Evolutionary conservation across 164 flowering plant species (phyloP).

Genomic region (Stephania japonica): DNA sequence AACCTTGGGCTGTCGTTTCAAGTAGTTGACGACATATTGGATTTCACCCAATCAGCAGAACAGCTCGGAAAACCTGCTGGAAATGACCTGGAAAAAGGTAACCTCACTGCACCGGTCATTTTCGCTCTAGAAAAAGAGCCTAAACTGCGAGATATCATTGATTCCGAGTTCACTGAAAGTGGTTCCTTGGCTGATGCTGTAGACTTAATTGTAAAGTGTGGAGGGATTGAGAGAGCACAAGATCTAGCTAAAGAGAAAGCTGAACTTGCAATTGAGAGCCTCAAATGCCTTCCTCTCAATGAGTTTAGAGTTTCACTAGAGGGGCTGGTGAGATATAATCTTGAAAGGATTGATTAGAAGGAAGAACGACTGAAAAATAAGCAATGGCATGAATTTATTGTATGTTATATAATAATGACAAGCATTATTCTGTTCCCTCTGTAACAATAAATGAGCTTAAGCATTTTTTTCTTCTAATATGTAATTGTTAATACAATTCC

Average conservation of each 20-base stretch:
- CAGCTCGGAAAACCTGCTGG: slow-evolving; percentile 96
- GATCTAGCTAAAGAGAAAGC: slow-evolving; percentile 75
- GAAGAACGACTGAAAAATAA: background rate
- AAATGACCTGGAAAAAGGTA: slow-evolving; percentile 80
- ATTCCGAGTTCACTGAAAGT: slow-evolving; percentile 70
- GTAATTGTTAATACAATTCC: background rate
- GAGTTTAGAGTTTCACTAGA: slow-evolving; percentile 65
- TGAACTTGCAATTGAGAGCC: slow-evolving; percentile 56
- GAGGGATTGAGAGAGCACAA: slow-evolving; percentile 73
- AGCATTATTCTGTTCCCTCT: background rate
- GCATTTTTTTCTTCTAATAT: background rate
- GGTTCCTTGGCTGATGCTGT: slow-evolving; percentile 81
- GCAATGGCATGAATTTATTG: background rate
- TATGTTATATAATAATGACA: background rate
- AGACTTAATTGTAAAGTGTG: slow-evolving; percentile 45
- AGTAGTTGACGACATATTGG: slow-evolving; percentile 90
- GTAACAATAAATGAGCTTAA: background rate
- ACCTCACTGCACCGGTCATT: slow-evolving; percentile 88
- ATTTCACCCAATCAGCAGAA: slow-evolving; percentile 89
- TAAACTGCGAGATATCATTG: slow-evolving; percentile 70
- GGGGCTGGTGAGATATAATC: slow-evolving; percentile 68
- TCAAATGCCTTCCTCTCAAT: slow-evolving; percentile 65
- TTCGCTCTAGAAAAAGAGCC: slow-evolving; percentile 80
- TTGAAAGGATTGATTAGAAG: slow-evolving; percentile 61
- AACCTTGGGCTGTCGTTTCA: slow-evolving; percentile 94